Conservation (phyloP, 495 filamentous ascomycete species). For the Parathielavia appendiculata region DNA sequence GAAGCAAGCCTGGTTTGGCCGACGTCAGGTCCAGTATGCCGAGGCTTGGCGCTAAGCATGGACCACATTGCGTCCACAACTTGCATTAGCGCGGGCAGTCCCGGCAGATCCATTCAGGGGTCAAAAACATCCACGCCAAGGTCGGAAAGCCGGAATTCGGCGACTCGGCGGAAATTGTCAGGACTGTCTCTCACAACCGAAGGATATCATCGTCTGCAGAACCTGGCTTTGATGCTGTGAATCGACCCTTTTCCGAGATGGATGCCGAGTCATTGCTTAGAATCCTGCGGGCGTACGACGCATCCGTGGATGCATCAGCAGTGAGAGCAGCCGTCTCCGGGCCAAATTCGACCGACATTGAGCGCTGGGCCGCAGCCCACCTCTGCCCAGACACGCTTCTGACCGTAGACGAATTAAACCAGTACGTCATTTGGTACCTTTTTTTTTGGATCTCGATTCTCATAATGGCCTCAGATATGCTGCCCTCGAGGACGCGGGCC, state of each 20-base stretch:
- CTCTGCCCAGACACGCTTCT: slow-evolving; percentile 42
- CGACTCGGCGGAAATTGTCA: neutral
- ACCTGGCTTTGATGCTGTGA: slow-evolving; percentile 7
- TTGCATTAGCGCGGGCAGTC: neutral
- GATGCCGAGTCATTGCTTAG: slow-evolving; percentile 27
- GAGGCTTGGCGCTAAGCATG: slow-evolving; percentile 11
- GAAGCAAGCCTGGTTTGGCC: neutral
- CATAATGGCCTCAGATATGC: slow-evolving; percentile 30
- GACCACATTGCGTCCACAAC: slow-evolving; percentile 3
- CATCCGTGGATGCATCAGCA: slow-evolving; percentile 29
- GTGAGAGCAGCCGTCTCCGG: slow-evolving; percentile 26
- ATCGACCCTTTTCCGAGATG: slow-evolving; percentile 10
- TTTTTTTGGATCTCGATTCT: slow-evolving; percentile 2
- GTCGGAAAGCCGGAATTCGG: too few species aligned
- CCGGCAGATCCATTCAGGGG: slow-evolving; percentile 2
- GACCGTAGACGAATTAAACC: slow-evolving; percentile 37
- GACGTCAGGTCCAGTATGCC: neutral
- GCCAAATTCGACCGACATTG: slow-evolving; percentile 26
- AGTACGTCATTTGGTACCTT: slow-evolving; percentile 27
- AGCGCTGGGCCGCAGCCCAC: slow-evolving; percentile 39
- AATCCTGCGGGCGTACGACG: slow-evolving; percentile 27
- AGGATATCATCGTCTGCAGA: neutral
- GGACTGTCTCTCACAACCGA: neutral
- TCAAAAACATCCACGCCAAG: neutral
- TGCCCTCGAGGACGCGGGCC: slow-evolving; percentile 34